Base-by-base conservation (phyloP, 768 basidiomycete species). In the Kwoniella heveanensis region DNA sequence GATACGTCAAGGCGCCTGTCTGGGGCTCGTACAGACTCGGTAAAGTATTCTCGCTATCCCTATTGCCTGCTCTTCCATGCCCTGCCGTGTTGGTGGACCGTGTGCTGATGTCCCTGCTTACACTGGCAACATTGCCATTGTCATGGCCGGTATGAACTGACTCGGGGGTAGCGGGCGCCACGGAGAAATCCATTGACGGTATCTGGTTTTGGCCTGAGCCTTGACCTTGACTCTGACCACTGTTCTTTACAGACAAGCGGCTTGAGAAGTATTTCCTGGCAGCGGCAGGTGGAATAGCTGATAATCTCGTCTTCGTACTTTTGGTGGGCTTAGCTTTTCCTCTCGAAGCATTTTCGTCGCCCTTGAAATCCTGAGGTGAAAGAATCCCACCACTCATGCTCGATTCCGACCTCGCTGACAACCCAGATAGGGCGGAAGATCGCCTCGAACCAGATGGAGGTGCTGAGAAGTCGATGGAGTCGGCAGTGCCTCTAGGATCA, bases 1-100 rank as follows among this genome's bases (percentile, higher is more conserved):
- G 48, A 49, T 46, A 62, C 17, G 46, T 22, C n/a, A 15, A 32
- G 9, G 71, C 68, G 8, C 63, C 66, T 2, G 62, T 66, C 5
- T 9, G 39, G 1, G 71, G 71, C 44, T 69, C 68, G 29, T 72
- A 72, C 24, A 72, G 25, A 10, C 58, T 60, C 26, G 71, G 71
- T 24, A 71, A 53, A 25, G 56, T 55, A 25, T 15, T 54, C 13
- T 30, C 51, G 4, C 55, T 46, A 9, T 63, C 26, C 22, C 36
- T 47, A 17, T 25, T 49, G 13, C 29, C 36, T 58, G 9, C n/a
- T 46, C 55, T 39, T 22, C 39, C 39, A 3, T 44, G 3, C 19
- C 39, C 3, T 7, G 39, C 8, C 6, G 39, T 44, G 39, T 7
- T 9, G 8, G 39, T 10, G 39, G n/a, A n/a, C n/a, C 17, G 39